Evolutionary conservation across 331 rosid genomes (phyloP), one percentile per base, ranked within the genome.

Genomic region (Malus hybrid): DNA sequence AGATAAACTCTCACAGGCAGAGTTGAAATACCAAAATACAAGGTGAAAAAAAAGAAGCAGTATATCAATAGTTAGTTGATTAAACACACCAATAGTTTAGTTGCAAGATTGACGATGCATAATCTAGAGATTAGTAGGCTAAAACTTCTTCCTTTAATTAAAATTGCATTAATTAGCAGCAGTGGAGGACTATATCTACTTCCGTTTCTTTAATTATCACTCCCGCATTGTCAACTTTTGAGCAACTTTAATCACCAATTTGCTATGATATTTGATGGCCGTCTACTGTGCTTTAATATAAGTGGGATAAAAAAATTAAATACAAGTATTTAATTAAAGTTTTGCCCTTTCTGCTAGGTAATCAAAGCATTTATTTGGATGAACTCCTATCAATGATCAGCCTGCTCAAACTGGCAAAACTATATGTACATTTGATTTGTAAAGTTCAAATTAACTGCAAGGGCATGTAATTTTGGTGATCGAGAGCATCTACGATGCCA

Each of bases 321-420:
- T 63, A 29, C 39, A 15, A 16, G 67, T 0, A 63, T 4, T 65
- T 65, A 65, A 65, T 32, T 65, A 32, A 65, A 65, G 28, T 29
- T 46, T 28, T 70, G 7, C 34, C 79, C 73, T 52, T 73, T 60
- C 63, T 22, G 70, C 28, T 56, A 52, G 67, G 76, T 22, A 70
- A 77, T 44, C 63, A 74, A 73, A 69, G 76, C 44, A 77, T n/a
- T 74, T 65, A 68, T 28, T 66, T 62, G 10, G 28, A n/a, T 64
- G 63, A 57, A 57, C 29, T 57, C 57, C 67, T 14, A 62, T 2
- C 32, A 6, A 62, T 28, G 6, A 62, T 14, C 67, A 28, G 20
- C 67, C 67, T 28, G 10, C 65, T 60, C 2, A 8, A 56, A 56
- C 3, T 10, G 10, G 57, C 10, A 52, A 52, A 52, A 15, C 10